These are phyloP conservation scores for Logfia minima DNA, from an alignment of 129 eudicot species.

Conservation along the genomic window DNA sequence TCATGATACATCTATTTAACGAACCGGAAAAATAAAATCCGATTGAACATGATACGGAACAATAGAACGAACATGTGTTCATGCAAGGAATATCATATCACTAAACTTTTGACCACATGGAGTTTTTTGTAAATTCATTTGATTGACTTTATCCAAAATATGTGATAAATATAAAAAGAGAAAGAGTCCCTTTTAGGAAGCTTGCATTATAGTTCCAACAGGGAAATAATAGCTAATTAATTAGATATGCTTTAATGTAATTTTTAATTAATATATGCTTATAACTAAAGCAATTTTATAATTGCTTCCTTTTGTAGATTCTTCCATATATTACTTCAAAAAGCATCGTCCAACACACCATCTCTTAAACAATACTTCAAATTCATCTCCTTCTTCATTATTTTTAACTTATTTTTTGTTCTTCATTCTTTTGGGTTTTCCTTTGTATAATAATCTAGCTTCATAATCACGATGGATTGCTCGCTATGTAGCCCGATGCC, in stretches of 20 bases:
- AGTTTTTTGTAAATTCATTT: constrained; percentile 24
- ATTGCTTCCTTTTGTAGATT: constrained; percentile 46
- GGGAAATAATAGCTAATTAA: constrained; percentile 38
- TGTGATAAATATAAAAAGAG: constrained; percentile 13
- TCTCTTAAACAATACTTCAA: constrained; percentile 37
- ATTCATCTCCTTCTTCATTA: constrained; percentile 16
- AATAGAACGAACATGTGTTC: neutral
- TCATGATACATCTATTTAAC: neutral
- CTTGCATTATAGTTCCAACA: constrained; percentile 18
- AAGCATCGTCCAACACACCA: constrained; percentile 32
- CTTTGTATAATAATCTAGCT: neutral
- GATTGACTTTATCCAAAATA: constrained; percentile 13
- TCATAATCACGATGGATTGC: constrained; percentile 60
- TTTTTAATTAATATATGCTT: constrained; percentile 42
- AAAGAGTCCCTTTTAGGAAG: constrained; percentile 26
- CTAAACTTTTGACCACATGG: constrained; percentile 15
- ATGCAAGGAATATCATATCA: neutral
- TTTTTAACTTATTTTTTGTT: neutral
- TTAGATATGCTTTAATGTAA: constrained; percentile 27
- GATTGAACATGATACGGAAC: neutral
- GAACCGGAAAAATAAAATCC: neutral
- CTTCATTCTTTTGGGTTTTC: constrained; percentile 3
- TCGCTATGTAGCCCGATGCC: constrained; percentile 90
- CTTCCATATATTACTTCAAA: constrained; percentile 37
- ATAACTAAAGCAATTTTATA: constrained; percentile 46